Evolutionary conservation across 768 basidiomycete genomes (phyloP), one percentile per base, ranked within the genome.

Genomic region (Sutorius australiensis): DNA sequence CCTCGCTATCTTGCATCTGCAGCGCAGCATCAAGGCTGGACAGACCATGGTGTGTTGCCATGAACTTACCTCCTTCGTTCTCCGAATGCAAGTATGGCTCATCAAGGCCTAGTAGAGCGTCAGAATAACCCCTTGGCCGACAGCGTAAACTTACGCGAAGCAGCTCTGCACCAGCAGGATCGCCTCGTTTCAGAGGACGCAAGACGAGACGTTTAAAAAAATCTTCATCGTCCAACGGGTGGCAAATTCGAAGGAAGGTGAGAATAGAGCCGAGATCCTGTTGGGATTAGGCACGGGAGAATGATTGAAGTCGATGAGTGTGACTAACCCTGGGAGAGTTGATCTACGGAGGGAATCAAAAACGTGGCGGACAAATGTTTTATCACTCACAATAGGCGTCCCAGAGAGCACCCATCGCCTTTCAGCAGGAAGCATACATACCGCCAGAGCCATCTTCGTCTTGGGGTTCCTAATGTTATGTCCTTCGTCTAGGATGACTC

Each of bases 231-330:
- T 95, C 89, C 6, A 97, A 72, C 0, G 94, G 94, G 34, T 73
- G 78, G 64, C 94, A 97, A n/a, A 95, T 83, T 64, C 75, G 79
- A 33, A 95, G 77, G 72, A 97, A 97, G 2, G 82, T 84, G 21
- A 97, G 72, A 46, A 95, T 73, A 10, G 93, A 89, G 3, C 94
- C 92, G 17, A 97, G 81, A 70, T 95, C 93, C 86, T 92, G 56
- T n/a, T 48, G 24, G 24, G 41, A 49, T 31, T 39, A 40, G 53
- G 24, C 8, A 37, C 31, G 27, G 12, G 27, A 45, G 24, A 11
- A 10, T 24, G n/a, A 16, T 6, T 34, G 6, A 9, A 41, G 11
- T 27, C 16, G 24, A 24, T 32, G n/a, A 40, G 30, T 19, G 2
- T 36, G 9, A 53, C 63, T 46, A 64, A 84, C 87, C 65, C 76